A percentile compares a stretch with the other conserved stretches of the same genome.
These are phyloP conservation scores for Haplosporangium sp. DNA, from an alignment of 371 early-diverging fungal genomes.

Conservation along the genomic window DNA sequence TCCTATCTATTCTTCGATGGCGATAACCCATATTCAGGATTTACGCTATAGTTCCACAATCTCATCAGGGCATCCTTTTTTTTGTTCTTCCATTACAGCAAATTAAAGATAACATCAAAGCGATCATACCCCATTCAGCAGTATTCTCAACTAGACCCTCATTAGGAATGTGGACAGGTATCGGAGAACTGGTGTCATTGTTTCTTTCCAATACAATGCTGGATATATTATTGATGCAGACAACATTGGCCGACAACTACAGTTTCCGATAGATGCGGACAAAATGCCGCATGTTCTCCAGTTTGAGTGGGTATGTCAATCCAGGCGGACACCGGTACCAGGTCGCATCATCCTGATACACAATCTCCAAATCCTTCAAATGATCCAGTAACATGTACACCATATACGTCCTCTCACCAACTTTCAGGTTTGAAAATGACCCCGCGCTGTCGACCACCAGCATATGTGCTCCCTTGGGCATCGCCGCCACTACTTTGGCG, in stretches of 20 bases:
- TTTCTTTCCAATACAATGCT: neutral
- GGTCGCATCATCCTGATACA: slow-evolving; percentile 75
- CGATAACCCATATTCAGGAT: neutral
- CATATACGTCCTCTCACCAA: slow-evolving; percentile 86
- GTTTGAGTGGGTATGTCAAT: slow-evolving; percentile 78
- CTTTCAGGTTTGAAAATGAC: slow-evolving; percentile 87
- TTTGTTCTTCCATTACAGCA: neutral
- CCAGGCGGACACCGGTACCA: slow-evolving; percentile 88
- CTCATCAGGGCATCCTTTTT: neutral
- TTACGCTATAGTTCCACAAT: neutral
- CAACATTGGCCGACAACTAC: neutral
- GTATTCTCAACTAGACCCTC: no score
- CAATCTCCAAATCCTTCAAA: slow-evolving; percentile 75
- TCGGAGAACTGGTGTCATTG: neutral
- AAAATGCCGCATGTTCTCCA: slow-evolving; percentile 94
- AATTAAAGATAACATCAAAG: no score
- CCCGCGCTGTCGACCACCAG: slow-evolving; percentile 94
- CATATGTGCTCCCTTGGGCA: slow-evolving; percentile 78
- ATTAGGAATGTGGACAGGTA: no score
- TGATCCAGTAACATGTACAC: slow-evolving; percentile 88
- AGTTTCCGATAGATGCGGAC: slow-evolving; percentile 75
- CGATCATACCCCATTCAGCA: neutral
- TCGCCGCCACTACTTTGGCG: slow-evolving; percentile 68
- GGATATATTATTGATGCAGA: neutral
- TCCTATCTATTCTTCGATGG: no score